Evolutionary conservation across 495 filamentous ascomycete genomes (phyloP), one percentile per base, ranked within the genome.

Genomic region (Thermochaetoides thermophila): DNA sequence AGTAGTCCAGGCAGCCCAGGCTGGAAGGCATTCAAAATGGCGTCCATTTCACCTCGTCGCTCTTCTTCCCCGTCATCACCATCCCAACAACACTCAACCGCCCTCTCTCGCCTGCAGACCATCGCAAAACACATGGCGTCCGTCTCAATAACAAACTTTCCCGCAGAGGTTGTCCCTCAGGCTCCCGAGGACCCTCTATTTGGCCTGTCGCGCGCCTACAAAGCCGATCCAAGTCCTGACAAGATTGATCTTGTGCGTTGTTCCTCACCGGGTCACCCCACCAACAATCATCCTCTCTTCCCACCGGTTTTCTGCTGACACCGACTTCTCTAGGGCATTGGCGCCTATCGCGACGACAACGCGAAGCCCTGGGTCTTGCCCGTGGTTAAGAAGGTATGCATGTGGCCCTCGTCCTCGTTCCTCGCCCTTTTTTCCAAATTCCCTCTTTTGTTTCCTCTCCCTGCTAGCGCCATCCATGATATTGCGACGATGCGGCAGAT

Each of bases 341-440:
- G 89, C 45, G 91, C 91, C 39, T 96, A 99, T 56, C 71, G 89
- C 50, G 91, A 93, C 40, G 64, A 99, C 57, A 76, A 91, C 53
- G 85, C 84, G 31, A 95, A 95, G 61, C 91, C 89, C n/a, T 97
- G 91, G 91, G 71, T 97, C 35, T 63, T 97, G 31, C 86, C 91
- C 1, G 91, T 96, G 9, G 87, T 97, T 32, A 89, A 83, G 60
- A 86, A 89, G 78, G 87, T 94, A 59, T 37, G 57, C 50, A 23
- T 34, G 24, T 30, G n/a, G n/a, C n/a, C n/a, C n/a, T n/a, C n/a
- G n/a, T n/a, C n/a, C n/a, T n/a, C n/a, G n/a, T n/a, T n/a, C n/a
- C n/a, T n/a, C n/a, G n/a, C n/a, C n/a, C n/a, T n/a, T n/a, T n/a
- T n/a, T n/a, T n/a, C n/a, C n/a, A n/a, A n/a, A n/a, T n/a, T n/a